phyloP scores from a whole-genome alignment of 331 rosid species.

The Cydonia oblonga region DNA sequence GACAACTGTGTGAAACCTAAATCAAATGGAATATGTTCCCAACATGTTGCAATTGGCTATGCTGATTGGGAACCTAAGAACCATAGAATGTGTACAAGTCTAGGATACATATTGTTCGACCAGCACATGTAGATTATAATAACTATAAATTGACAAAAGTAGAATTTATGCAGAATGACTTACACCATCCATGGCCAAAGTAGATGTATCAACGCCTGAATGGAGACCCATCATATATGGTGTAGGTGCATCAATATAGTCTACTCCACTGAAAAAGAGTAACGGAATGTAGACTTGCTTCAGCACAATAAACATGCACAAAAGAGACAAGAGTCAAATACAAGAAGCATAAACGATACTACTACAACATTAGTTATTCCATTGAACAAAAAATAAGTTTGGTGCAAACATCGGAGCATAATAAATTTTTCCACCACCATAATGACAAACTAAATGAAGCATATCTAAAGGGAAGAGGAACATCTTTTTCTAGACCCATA shows the following conservation, averaged over 20 bases:
- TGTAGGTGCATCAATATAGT: slow-evolving; percentile 98
- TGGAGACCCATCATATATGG: slow-evolving; percentile 99
- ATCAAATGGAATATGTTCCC: no score
- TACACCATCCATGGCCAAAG: slow-evolving; percentile 82
- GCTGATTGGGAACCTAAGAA: not conserved
- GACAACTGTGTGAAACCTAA: not conserved
- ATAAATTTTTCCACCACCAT: not conserved
- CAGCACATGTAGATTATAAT: slow-evolving; percentile 2
- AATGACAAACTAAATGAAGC: slow-evolving; percentile 3
- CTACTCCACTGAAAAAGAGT: slow-evolving; percentile 99
- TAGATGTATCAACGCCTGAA: slow-evolving; percentile 87
- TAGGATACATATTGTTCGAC: not conserved
- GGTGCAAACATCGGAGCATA: not conserved
- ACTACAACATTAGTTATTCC: slow-evolving; percentile 7
- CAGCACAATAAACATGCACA: slow-evolving; percentile 40
- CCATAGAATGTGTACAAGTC: not conserved
- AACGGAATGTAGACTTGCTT: slow-evolving; percentile 99
- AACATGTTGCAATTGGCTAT: not conserved
- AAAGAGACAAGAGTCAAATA: slow-evolving; percentile 33
- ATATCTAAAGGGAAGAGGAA: not conserved
- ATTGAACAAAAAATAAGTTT: not conserved
- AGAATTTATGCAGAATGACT: slow-evolving; percentile 26
- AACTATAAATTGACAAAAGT: slow-evolving; percentile 4
- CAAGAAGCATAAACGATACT: slow-evolving; percentile 3
- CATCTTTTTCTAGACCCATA: not conserved